Conservation (phyloP, 2,329 filamentous ascomycete species). For the Monosporascus ibericus region DNA sequence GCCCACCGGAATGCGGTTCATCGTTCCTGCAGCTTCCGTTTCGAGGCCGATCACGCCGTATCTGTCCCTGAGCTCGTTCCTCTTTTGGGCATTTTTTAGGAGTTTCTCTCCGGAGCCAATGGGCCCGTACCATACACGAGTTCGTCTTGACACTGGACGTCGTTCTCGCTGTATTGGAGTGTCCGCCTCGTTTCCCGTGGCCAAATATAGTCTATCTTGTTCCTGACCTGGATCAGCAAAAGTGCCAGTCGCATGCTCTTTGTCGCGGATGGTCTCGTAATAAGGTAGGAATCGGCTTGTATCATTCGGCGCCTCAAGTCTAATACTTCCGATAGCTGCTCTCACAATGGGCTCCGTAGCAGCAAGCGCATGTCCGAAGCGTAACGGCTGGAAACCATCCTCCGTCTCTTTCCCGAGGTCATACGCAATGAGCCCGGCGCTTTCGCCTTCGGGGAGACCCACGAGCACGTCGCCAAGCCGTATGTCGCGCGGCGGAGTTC, state of each 20-base stretch:
- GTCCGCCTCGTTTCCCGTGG: slow-evolving; percentile 2
- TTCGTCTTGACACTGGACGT: slow-evolving; percentile 16
- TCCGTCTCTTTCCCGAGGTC: slow-evolving; percentile 28
- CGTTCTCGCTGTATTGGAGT: slow-evolving; percentile 6
- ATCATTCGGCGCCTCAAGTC: slow-evolving; percentile 17
- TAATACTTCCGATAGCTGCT: slow-evolving; percentile 29
- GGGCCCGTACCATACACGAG: slow-evolving; percentile 27
- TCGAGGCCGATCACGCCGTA: slow-evolving; percentile 22
- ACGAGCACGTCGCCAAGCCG: slow-evolving; percentile 33
- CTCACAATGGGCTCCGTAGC: slow-evolving; percentile 25
- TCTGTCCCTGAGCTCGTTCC: slow-evolving; percentile 20
- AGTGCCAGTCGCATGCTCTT: slow-evolving; percentile 14
- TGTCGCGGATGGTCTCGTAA: slow-evolving; percentile 19
- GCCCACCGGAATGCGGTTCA: slow-evolving; percentile 26
- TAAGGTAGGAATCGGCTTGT: slow-evolving; percentile 12
- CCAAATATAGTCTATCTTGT: slow-evolving; percentile 17
- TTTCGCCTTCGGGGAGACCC: slow-evolving; percentile 17
- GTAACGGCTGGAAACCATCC: slow-evolving; percentile 21
- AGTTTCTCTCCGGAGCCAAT: slow-evolving; percentile 29
- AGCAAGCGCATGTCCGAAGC: slow-evolving; percentile 17
- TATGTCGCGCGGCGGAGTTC: slow-evolving; percentile 25
- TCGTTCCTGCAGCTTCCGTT: slow-evolving; percentile 16
- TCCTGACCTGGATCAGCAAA: slow-evolving; percentile 28
- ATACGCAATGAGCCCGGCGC: slow-evolving; percentile 25
- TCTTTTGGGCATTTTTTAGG: slow-evolving; percentile 18